Base-by-base conservation (phyloP, 352 stramenopile species). In the Phytophthora sojae region DNA sequence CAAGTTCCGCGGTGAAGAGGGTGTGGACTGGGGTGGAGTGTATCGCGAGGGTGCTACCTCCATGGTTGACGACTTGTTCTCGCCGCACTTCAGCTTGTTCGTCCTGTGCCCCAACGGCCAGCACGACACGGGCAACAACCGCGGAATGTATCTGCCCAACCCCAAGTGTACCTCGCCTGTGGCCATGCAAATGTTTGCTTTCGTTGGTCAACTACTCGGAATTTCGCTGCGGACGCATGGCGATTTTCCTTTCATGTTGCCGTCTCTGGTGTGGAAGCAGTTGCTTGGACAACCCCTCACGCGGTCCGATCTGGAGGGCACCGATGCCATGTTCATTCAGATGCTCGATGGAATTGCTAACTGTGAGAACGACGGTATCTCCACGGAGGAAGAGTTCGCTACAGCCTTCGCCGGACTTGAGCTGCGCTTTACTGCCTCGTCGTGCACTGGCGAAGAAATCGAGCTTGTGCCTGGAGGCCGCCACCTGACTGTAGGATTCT, bases 191-290 rank as follows among this genome's bases (percentile, higher is more conserved):
- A 98, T 98, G 94, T 98, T 93, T 35, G 84, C 95, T 50, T 98
- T 99, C 75, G 90, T 98, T 4, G 96, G 96, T 14, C 97, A 98
- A 69, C 65, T 99, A 17, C 82, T 99, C 35, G 96, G 96, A 19
- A 97, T 98, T 54, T 97, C 93, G n/a, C 79, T 98, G 26, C 93
- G 96, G 19, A 97, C 94, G 5, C 93, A 92, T 25, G 92, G 95
- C 6, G 95, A 98, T 57, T 96, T 98, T 19, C 92, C 93, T 9
- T 97, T 98, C 47, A 91, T 94, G 55, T 84, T 99, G 21, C 92
- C 94, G 26, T 91, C 94, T 17, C 76, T 98, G 7, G 94, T 99
- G 64, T 99, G 96, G 96, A 98, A 98, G 77, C 79, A 95, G 49
- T 71, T 99, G 26, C 76, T 98, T 21, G 75, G 84, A 6, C 80